A percentile compares a stretch with the other conserved stretches of the same genome.
These are phyloP conservation scores for Trifolium pratense DNA, from an alignment of 306 rosid species.

Conservation along the genomic window DNA sequence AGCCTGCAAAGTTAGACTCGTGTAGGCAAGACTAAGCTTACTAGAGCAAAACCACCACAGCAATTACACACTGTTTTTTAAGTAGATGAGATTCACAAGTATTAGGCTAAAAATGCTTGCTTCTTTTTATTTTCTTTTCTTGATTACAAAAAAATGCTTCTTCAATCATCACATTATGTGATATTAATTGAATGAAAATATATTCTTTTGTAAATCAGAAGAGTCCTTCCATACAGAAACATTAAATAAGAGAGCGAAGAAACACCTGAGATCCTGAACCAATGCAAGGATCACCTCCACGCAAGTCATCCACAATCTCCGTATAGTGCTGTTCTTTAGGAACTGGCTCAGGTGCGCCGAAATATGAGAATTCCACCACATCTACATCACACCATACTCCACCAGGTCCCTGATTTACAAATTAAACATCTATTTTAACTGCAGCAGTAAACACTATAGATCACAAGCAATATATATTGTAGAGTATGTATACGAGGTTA, in stretches of 20 bases:
- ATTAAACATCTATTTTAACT: constrained; percentile 32
- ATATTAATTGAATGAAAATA: constrained; percentile 27
- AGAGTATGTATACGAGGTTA: constrained; percentile 14
- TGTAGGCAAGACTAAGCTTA: constrained; percentile 3
- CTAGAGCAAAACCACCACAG: constrained; percentile 5
- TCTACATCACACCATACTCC: constrained; percentile 99
- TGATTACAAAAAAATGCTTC: not conserved
- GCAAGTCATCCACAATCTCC: constrained; percentile 89
- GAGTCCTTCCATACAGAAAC: constrained; percentile 3
- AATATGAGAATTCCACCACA: constrained; percentile 96
- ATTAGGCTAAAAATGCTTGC: constrained; percentile 17
- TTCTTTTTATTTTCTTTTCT: not conserved
- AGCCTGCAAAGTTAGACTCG: constrained; percentile 23
- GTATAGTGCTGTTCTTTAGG: constrained; percentile 94
- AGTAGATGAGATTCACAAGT: constrained; percentile 9
- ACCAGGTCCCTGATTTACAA: constrained; percentile 90
- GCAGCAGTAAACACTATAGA: constrained; percentile 16
- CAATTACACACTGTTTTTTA: not conserved
- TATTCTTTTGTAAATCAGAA: constrained; percentile 15
- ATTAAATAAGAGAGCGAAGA: constrained; percentile 35
- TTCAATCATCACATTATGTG: constrained; percentile 14
- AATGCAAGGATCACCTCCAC: constrained; percentile 92
- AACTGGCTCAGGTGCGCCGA: constrained; percentile 99
- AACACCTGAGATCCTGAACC: constrained; percentile 98
- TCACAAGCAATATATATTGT: not conserved